Evolutionary conservation across 2,329 filamentous ascomycete genomes (phyloP).

Genomic region (Trichoderma atrobrunneum): DNA sequence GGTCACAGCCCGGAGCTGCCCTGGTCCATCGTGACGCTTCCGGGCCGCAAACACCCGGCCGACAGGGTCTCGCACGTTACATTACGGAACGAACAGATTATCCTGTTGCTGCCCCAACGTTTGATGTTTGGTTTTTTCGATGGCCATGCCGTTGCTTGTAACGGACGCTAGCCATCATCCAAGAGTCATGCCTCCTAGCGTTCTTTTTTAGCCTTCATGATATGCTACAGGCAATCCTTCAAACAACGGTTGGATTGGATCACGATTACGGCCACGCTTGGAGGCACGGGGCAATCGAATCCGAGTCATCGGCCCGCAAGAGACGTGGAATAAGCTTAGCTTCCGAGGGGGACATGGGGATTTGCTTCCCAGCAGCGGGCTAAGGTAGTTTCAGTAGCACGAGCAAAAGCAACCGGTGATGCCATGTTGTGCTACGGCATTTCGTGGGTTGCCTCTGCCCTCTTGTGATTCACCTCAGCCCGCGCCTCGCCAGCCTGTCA

Average conservation of each 20-base stretch:
- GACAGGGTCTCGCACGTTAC: slow-evolving; percentile 7
- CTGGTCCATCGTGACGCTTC: background rate
- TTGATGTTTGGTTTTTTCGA: background rate
- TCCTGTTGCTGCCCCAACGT: background rate
- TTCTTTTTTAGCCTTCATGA: background rate
- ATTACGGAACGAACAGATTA: background rate
- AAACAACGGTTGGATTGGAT: background rate
- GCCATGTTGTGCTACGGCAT: slow-evolving; percentile 2
- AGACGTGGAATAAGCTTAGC: slow-evolving; percentile 9
- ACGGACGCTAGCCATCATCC: background rate
- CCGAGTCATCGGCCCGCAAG: slow-evolving; percentile 16
- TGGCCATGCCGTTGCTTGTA: background rate
- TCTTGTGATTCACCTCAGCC: slow-evolving; percentile 12
- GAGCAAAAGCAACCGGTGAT: background rate
- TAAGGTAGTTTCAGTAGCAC: background rate
- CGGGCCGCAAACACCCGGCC: slow-evolving; percentile 16
- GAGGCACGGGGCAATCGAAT: slow-evolving; percentile 15
- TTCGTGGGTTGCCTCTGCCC: background rate
- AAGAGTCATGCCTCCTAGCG: background rate
- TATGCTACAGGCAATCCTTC: background rate
- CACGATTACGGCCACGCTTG: background rate
- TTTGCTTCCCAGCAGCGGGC: background rate
- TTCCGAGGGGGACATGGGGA: slow-evolving; percentile 6
- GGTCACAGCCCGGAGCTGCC: background rate
- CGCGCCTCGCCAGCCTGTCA: slow-evolving; percentile 1